Evolutionary conservation across 306 rosid genomes (phyloP), one percentile per base, ranked within the genome.

Genomic region (Begonia masoniana): DNA sequence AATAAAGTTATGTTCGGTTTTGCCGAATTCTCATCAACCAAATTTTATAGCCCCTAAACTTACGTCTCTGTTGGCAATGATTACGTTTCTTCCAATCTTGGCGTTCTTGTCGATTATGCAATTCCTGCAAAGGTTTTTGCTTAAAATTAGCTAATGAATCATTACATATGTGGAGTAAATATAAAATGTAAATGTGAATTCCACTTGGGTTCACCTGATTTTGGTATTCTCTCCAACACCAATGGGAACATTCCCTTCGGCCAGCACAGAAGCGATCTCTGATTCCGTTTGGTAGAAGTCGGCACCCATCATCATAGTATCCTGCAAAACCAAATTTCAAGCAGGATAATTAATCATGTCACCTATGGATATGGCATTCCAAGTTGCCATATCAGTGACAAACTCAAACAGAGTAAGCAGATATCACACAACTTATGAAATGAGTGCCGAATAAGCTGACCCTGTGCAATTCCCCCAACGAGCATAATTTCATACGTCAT

Each of bases 291-390:
- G 99, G 77, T 91, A 91, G 65, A 86, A 91, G 51, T 91, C 99
- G 50, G 99, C 96, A 56, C 99, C 99, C 94, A 91, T 91, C 99
- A 91, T 81, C 96, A 91, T 86, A 21, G 99, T 86, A 65, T 86
- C 96, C 99, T 91, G 72, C 54, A 75, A 39, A 47, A 16, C 9
- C 43, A 66, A 62, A 62, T 51, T 48, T 39, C 71, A 71, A n/a
- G 55, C 21, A 51, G 24, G 24, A 2, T 21, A 21, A 21, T 21
- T 31, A 6, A 31, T 31, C 9, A 31, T 7, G 8, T 31, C 8
- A 7, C 39, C 39, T 6, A 7, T 7, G 3, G 39, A 31, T 2
- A 31, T 31, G 39, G 39, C 39, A 31, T 7, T 31, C 39, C 39
- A 31, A 31, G 39, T 31, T 26, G 35, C 7, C 8, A 31, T 6